phyloP scores from a whole-genome alignment of 495 filamentous ascomycete species.

The Platismatia glauca region DNA sequence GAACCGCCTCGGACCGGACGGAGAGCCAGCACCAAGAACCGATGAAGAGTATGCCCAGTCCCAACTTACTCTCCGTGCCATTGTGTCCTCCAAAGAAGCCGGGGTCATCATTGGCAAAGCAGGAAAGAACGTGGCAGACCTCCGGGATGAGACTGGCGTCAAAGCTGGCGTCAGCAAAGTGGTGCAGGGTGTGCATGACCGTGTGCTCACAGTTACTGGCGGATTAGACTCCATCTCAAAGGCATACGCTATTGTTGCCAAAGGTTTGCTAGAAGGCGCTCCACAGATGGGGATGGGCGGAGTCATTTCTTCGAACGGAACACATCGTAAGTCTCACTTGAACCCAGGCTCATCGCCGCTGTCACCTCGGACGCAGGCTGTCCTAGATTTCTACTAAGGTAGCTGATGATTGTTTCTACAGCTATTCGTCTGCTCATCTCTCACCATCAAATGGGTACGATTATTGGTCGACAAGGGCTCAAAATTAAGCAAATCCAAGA shows the following conservation, averaged over 20 bases:
- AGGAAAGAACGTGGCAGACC: constrained; percentile 94
- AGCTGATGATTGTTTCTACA: constrained; percentile 35
- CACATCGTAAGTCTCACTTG: constrained; percentile 67
- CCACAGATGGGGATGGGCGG: constrained; percentile 93
- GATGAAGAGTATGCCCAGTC: constrained; percentile 93
- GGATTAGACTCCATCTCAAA: constrained; percentile 74
- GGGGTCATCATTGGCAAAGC: constrained; percentile 98
- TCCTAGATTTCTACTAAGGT: not conserved
- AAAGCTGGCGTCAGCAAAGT: constrained; percentile 98
- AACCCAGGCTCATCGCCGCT: not conserved
- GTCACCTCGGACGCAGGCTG: not conserved
- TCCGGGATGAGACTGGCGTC: constrained; percentile 94
- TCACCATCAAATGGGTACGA: constrained; percentile 99
- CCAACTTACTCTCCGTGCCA: constrained; percentile 86
- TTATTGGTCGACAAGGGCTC: constrained; percentile 89
- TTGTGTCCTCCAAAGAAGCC: constrained; percentile 96
- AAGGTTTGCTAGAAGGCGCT: constrained; percentile 83
- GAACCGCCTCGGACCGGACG: constrained; percentile 53
- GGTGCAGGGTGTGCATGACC: constrained; percentile 91
- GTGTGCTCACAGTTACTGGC: constrained; percentile 90
- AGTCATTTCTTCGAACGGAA: constrained; percentile 71
- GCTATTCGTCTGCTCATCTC: constrained; percentile 96
- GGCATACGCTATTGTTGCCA: constrained; percentile 88
- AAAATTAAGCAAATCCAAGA: constrained; percentile 99
- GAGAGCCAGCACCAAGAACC: constrained; percentile 67